These are phyloP conservation scores for Xerocomus nothofagi DNA, from an alignment of 1,284 basidiomycete species.

Conservation along the genomic window DNA sequence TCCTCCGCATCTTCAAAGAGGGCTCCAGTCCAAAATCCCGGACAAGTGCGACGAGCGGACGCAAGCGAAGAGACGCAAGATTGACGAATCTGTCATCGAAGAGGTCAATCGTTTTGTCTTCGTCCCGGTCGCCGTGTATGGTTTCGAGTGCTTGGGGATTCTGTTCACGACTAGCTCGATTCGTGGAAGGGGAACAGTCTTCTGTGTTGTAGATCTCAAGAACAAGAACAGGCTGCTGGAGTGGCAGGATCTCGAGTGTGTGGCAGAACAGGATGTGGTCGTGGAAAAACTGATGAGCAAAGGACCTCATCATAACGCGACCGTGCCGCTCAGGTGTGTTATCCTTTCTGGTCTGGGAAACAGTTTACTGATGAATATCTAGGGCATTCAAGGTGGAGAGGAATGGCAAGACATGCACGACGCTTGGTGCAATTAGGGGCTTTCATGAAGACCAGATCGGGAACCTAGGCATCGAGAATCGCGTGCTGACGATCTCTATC, in stretches of 20 bases:
- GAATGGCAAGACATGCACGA: not conserved
- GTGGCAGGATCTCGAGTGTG: conserved; percentile 6
- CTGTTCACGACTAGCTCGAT: conserved; percentile 13
- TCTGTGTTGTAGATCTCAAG: not conserved
- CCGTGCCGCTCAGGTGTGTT: not conserved
- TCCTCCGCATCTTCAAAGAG: conserved; percentile 4
- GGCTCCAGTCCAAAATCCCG: not conserved
- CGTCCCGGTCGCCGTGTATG: not conserved
- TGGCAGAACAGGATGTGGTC: not conserved
- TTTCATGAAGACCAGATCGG: not conserved
- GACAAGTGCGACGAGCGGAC: not conserved
- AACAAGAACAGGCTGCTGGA: not conserved
- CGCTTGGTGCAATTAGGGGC: not conserved
- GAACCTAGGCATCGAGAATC: not conserved
- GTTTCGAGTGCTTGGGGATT: not conserved
- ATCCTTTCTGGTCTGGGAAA: not conserved
- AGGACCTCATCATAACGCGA: not conserved
- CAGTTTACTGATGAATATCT: not conserved
- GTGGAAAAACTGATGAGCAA: not conserved
- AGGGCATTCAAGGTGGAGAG: not conserved
- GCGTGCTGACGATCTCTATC: not conserved
- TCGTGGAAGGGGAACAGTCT: conserved; percentile 9
- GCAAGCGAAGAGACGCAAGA: not conserved
- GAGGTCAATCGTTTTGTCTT: not conserved
- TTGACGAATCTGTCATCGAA: not conserved